phyloP scores from a whole-genome alignment of 2,329 filamentous ascomycete genomes.

The Diaporthe sp. region DNA sequence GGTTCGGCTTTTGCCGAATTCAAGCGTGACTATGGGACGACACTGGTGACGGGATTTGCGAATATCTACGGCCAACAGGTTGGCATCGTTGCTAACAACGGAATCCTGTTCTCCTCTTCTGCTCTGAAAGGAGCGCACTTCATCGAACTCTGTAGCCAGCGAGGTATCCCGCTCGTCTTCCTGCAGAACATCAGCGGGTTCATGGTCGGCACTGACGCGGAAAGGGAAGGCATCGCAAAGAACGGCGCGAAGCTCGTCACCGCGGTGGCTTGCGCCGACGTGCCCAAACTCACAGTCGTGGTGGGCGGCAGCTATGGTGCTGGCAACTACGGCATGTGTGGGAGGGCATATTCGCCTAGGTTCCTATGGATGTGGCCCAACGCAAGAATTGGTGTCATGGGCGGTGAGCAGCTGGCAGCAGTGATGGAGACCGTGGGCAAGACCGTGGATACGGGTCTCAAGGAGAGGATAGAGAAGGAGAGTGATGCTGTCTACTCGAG shows the following conservation, averaged over 20 bases:
- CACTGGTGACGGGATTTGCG: slow-evolving; percentile 92
- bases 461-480: slow-evolving; percentile 87
- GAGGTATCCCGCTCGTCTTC: slow-evolving; percentile 90
- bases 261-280: slow-evolving; percentile 91
- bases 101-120: slow-evolving; percentile 90
- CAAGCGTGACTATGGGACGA: slow-evolving; percentile 90
- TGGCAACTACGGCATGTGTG: slow-evolving; percentile 99
- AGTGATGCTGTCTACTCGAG: slow-evolving; percentile 90
- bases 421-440: slow-evolving; percentile 97
- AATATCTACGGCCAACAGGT: slow-evolving; percentile 90
- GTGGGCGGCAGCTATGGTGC: slow-evolving; percentile 94
- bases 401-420: slow-evolving; percentile 86
- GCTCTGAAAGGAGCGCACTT: slow-evolving; percentile 96
- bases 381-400: slow-evolving; percentile 97
- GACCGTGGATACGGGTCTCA: slow-evolving; percentile 81
- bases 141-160: slow-evolving; percentile 92
- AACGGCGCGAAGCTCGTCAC: slow-evolving; percentile 97
- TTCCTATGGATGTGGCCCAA: slow-evolving; percentile 99
- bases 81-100: slow-evolving; percentile 95
- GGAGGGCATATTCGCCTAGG: slow-evolving; percentile 88
- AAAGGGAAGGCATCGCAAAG: slow-evolving; percentile 96
- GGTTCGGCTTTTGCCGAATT: slow-evolving; percentile 92
- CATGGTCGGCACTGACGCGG: slow-evolving; percentile 95
- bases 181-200: slow-evolving; percentile 97
- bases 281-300: slow-evolving; percentile 97